Percentiles rank a stretch among this genome's conserved stretches.
These are phyloP conservation scores for Aspergillus sp. DNA, from an alignment of 2,329 filamentous ascomycete species.

Conservation along the genomic window DNA sequence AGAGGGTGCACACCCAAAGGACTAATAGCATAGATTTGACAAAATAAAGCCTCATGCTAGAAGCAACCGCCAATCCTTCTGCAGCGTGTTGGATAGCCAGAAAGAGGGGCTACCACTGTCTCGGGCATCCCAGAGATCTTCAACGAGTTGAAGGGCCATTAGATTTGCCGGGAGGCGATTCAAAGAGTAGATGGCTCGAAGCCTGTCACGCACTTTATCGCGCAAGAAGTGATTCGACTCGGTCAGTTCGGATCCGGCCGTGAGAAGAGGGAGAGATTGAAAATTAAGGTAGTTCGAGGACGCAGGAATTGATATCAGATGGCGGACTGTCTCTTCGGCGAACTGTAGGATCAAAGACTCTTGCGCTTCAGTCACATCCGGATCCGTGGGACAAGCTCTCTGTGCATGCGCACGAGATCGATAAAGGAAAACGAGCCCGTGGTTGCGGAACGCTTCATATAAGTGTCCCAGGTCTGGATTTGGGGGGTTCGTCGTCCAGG, in stretches of 20 bases:
- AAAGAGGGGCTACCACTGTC: constrained; percentile 2
- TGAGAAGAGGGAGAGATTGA: constrained; percentile 9
- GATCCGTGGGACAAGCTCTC: constrained; percentile 3
- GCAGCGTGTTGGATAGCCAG: constrained; percentile 7
- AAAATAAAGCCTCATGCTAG: constrained; percentile 3
- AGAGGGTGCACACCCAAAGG: too few relatives aligned
- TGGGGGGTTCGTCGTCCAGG: constrained; percentile 4
- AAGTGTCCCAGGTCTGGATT: constrained; percentile 6
- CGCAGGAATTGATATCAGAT: constrained; percentile 6
- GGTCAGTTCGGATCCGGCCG: constrained; percentile 9
- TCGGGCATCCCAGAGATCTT: constrained; percentile 8
- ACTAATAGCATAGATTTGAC: neutral
- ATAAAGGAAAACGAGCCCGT: constrained; percentile 9
- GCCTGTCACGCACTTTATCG: constrained; percentile 5
- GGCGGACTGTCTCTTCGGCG: constrained; percentile 9
- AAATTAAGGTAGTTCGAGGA: constrained; percentile 6
- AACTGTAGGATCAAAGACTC: constrained; percentile 6
- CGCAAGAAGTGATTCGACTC: constrained; percentile 3
- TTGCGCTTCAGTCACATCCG: constrained; percentile 4
- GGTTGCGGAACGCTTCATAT: constrained; percentile 10
- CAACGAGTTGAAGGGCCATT: constrained; percentile 5
- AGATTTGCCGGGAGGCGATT: constrained; percentile 9
- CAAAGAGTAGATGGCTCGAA: constrained; percentile 9
- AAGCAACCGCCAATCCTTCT: constrained; percentile 6
- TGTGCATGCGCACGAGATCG: constrained; percentile 5